A percentile compares a stretch with the other conserved stretches of the same genome.
Conservation (phyloP, 352 stramenopile genomes). For the Phytopythium cucurbitacearum region DNA sequence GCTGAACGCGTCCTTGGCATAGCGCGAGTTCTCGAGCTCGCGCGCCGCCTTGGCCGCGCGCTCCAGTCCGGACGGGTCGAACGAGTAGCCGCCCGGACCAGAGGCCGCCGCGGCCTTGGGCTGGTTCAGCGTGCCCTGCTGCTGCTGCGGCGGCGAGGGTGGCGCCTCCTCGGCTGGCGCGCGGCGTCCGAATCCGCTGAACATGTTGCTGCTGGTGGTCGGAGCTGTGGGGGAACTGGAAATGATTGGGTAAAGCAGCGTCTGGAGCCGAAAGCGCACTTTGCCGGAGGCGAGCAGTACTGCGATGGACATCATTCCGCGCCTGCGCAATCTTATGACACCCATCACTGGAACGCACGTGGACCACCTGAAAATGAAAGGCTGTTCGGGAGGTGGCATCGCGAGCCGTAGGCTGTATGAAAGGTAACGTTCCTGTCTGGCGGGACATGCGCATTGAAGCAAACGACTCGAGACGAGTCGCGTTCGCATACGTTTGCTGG, state of each 20-base stretch:
- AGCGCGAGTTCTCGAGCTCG: constrained; percentile 94
- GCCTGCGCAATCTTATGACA: not conserved
- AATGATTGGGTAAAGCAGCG: constrained; percentile 4
- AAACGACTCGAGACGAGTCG: not conserved
- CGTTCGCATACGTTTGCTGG: too few relatives aligned
- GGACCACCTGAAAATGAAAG: not conserved
- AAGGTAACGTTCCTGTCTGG: not conserved
- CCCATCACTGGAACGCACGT: constrained; percentile 4
- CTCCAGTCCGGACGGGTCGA: constrained; percentile 96
- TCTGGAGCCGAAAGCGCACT: not conserved
- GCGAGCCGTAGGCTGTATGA: not conserved
- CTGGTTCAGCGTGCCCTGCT: constrained; percentile 34
- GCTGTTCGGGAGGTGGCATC: not conserved
- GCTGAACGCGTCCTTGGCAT: constrained; percentile 93
- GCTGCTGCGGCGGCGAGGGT: constrained; percentile 12
- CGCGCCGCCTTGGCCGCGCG: constrained; percentile 96
- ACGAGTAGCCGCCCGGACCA: constrained; percentile 75
- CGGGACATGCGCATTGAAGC: not conserved
- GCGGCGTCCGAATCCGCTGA: constrained; percentile 55
- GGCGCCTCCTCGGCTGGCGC: constrained; percentile 22
- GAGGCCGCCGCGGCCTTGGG: constrained; percentile 9
- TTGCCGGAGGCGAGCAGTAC: not conserved
- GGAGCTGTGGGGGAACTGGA: constrained; percentile 8
- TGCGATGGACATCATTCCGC: constrained; percentile 1
- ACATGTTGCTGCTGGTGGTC: constrained; percentile 32